Base-by-base conservation (phyloP, 2,329 filamentous ascomycete species). In the Pseudogymnoascus sp. region DNA sequence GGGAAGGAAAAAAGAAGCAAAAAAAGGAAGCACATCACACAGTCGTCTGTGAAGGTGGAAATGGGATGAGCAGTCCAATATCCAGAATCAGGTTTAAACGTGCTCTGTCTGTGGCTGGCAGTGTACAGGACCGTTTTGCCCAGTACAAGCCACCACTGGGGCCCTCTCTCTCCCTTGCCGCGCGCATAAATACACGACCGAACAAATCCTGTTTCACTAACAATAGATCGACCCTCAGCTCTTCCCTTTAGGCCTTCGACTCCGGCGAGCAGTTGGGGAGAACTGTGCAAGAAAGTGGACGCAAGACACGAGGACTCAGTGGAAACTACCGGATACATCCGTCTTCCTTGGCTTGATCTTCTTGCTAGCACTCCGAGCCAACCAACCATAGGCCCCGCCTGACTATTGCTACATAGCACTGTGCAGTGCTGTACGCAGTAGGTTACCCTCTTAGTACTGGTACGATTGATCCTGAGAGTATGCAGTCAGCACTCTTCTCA, bases 131-230 rank as follows among this genome's bases (percentile, higher is more conserved):
- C 44, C 44, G 44, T 53, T 53, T 57, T 57, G n/a, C 26, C 26
- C 47, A 33, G 47, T 50, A 50, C 47, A 57, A 57, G 47, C 47
- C 47, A 57, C 47, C 47, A 3, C 10, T n/a, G 13, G 28, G 26
- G 7, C 50, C 50, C 50, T 57, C 50, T 53, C 26, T 19, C 17
- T 57, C n/a, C n/a, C 26, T 57, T 57, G 26, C 50, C 50, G 50
- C 50, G 50, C 50, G 50, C 50, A 57, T 57, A 57, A 57, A 57
- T 57, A 57, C 50, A 57, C 50, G 50, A 57, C 15, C n/a, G 50
- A 57, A 33, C 17, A n/a, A n/a, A 33, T 57, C 50, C n/a, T 33
- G 50, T 57, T 57, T 57, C 50, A 57, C 50, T 57, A 57, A 57
- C 26, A 57, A 33, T 19, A 33, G 50, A 57, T 57, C 50, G 26